Evolutionary conservation across 805 yeast genomes (phyloP).

Genomic region (Barnettozyma vustinii): DNA sequence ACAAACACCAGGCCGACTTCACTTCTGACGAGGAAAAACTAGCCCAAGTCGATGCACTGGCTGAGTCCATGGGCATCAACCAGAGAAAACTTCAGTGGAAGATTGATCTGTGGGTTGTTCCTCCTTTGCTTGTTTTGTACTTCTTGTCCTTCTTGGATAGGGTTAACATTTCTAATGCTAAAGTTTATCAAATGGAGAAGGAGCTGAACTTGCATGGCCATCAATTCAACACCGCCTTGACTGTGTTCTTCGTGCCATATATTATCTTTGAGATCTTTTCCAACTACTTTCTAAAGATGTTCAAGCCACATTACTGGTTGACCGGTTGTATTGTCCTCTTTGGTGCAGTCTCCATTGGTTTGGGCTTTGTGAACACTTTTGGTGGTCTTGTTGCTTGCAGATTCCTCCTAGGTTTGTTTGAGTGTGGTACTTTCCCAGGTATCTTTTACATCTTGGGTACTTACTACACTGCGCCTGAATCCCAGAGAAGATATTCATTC

Average conservation of each 20-base stretch:
- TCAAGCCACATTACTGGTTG: constrained; percentile 36
- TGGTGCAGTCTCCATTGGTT: constrained; percentile 39
- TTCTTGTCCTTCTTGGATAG: constrained; percentile 75
- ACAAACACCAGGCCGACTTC: constrained; percentile 10
- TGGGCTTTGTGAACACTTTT: constrained; percentile 38
- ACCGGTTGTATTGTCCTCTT: constrained; percentile 28
- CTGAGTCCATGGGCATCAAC: constrained; percentile 43
- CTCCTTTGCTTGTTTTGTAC: constrained; percentile 71
- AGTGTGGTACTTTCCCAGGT: constrained; percentile 49
- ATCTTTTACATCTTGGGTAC: constrained; percentile 42
- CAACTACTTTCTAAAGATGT: constrained; percentile 33
- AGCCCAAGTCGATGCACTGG: constrained; percentile 30
- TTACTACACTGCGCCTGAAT: constrained; percentile 43
- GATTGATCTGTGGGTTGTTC: constrained; percentile 63
- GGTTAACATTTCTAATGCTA: constrained; percentile 79
- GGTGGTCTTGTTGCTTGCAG: constrained; percentile 45
- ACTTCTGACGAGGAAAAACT: constrained; percentile 17
- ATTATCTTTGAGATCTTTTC: constrained; percentile 33
- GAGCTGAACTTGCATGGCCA: constrained; percentile 44
- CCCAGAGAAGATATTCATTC: constrained; percentile 42
- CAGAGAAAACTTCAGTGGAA: constrained; percentile 55
- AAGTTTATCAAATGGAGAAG: constrained; percentile 57
- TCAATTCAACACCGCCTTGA: constrained; percentile 40
- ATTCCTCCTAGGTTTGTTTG: constrained; percentile 48
- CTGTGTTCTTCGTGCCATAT: constrained; percentile 45